Evolutionary conservation across 768 basidiomycete species (phyloP).

Genomic region (Lyophyllum semitale): DNA sequence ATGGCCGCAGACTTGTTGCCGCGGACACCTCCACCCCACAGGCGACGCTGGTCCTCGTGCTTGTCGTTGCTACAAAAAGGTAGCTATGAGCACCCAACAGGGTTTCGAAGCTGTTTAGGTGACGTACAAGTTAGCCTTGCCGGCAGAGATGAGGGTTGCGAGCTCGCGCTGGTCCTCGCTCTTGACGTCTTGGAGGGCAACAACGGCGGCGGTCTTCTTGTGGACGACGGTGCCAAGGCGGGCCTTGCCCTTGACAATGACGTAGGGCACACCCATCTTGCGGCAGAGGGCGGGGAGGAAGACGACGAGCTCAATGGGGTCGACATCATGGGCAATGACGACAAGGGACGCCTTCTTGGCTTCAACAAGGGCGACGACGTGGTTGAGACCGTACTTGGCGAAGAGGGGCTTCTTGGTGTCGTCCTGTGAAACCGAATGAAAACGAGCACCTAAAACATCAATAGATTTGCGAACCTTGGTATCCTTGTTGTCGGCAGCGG

Average conservation of each 20-base stretch:
- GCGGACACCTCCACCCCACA: constrained; percentile 96
- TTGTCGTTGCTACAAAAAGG: constrained; percentile 70
- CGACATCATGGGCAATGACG: constrained; percentile 96
- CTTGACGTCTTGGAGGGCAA: constrained; percentile 91
- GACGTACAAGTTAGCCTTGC: constrained; percentile 96
- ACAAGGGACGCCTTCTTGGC: constrained; percentile 97
- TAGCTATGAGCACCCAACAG: background rate
- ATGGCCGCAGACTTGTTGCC: constrained; percentile 94
- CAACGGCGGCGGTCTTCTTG: constrained; percentile 96
- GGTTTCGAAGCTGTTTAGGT: background rate
- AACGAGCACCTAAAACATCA: background rate
- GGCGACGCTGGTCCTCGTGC: constrained; percentile 87
- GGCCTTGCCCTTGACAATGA: constrained; percentile 97
- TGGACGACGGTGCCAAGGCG: constrained; percentile 97
- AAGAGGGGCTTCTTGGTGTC: constrained; percentile 94
- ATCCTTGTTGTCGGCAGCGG: constrained; percentile 71
- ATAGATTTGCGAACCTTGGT: constrained; percentile 37
- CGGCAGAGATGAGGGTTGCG: constrained; percentile 87
- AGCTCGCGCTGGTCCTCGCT: constrained; percentile 94
- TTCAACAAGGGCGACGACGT: constrained; percentile 92
- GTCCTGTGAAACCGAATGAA: constrained; percentile 43
- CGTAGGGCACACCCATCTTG: constrained; percentile 99
- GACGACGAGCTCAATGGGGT: constrained; percentile 98
- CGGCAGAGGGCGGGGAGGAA: constrained; percentile 98
- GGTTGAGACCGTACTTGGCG: constrained; percentile 97